Conservation (phyloP, 2,329 filamentous ascomycete species). For the Fusarium sp. region DNA sequence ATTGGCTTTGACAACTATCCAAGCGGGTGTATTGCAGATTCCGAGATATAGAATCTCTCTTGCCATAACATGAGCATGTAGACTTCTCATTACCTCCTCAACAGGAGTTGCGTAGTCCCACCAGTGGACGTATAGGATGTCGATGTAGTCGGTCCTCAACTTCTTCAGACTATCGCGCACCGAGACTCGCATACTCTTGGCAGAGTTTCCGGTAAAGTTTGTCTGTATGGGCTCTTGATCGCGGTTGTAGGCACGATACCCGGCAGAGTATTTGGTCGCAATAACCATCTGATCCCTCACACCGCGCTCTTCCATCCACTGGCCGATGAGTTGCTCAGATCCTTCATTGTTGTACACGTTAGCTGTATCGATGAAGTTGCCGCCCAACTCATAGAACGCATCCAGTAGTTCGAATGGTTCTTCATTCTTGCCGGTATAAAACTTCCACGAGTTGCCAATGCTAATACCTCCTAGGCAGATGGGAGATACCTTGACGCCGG, state of each 20-base stretch:
- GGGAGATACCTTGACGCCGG: slow-evolving; percentile 46
- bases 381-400: slow-evolving; percentile 66
- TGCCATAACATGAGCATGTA: slow-evolving; percentile 22
- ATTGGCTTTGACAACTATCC: slow-evolving; percentile 51
- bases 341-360: slow-evolving; percentile 66
- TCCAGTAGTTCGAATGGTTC: slow-evolving; percentile 70
- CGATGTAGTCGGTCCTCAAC: slow-evolving; percentile 55
- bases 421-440: slow-evolving; percentile 58
- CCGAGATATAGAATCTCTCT: slow-evolving; percentile 52
- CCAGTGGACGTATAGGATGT: slow-evolving; percentile 52
- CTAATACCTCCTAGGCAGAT: slow-evolving; percentile 47
- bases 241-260: slow-evolving; percentile 50
- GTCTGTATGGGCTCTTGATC: slow-evolving; percentile 24
- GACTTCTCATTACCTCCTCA: slow-evolving; percentile 23
- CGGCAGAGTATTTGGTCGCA: slow-evolving; percentile 64
- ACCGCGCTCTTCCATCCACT: slow-evolving; percentile 62
- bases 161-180: slow-evolving; percentile 59
- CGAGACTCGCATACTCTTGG: slow-evolving; percentile 56
- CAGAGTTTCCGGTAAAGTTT: slow-evolving; percentile 59
- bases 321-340: slow-evolving; percentile 66
- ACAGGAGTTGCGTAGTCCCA: slow-evolving; percentile 33
- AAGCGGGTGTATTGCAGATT: slow-evolving; percentile 51
- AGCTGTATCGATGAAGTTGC: slow-evolving; percentile 74
- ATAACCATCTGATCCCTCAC: slow-evolving; percentile 65
- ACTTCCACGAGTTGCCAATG: slow-evolving; percentile 43